These are phyloP conservation scores for Populus ilicifolia DNA, from an alignment of 345 rosid species.

Conservation along the genomic window DNA sequence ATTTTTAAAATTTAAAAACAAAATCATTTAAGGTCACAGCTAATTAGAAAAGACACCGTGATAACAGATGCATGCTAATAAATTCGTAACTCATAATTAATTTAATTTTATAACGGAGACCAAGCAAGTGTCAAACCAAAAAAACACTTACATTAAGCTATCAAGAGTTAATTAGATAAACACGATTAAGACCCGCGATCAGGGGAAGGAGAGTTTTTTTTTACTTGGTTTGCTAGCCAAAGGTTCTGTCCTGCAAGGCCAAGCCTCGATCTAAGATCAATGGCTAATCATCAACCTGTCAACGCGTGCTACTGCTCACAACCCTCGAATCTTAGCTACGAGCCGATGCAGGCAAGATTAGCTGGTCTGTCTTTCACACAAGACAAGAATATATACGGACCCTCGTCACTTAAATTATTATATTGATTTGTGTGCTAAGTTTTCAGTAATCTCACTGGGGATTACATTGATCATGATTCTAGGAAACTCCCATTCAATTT, in stretches of 20 bases:
- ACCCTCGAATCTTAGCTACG: constrained; percentile 3
- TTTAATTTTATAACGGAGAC: not conserved
- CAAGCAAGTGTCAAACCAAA: not conserved
- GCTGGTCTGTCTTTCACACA: constrained; percentile 7
- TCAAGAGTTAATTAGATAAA: not conserved
- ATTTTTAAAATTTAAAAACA: not conserved
- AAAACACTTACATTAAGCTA: not conserved
- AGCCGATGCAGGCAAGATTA: not conserved
- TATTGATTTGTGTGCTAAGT: not conserved
- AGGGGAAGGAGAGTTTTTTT: not conserved
- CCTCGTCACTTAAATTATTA: not conserved
- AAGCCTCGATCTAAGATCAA: not conserved
- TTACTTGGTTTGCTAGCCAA: not conserved
- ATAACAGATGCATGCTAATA: not conserved
- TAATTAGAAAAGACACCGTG: not conserved
- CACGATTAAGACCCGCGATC: not conserved
- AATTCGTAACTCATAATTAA: not conserved
- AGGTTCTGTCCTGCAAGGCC: not conserved
- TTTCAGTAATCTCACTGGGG: not conserved
- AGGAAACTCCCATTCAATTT: not conserved
- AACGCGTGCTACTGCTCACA: not conserved
- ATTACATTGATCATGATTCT: not conserved
- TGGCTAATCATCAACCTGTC: constrained; percentile 6
- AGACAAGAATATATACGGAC: not conserved
- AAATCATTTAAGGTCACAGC: not conserved